These are phyloP conservation scores for Lecanoromycetidae sp. DNA, from an alignment of 2,329 filamentous ascomycete species.

Conservation along the genomic window DNA sequence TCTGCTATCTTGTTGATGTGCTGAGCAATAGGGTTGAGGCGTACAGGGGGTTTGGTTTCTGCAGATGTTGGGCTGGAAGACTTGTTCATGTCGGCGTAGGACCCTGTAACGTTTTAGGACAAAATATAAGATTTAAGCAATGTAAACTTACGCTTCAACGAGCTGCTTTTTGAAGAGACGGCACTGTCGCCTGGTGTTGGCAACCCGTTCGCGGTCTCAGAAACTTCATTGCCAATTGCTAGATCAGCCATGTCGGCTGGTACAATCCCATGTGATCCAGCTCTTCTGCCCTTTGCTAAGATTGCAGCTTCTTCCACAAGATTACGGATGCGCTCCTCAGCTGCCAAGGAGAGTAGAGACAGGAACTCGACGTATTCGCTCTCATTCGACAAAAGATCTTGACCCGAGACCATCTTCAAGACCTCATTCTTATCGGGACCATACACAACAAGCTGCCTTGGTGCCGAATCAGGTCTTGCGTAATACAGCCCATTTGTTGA, in stretches of 20 bases:
- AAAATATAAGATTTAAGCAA: not conserved
- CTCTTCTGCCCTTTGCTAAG: conserved; percentile 59
- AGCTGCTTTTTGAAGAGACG: conserved; percentile 42
- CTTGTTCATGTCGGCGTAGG: conserved; percentile 24
- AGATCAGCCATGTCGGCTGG: conserved; percentile 65
- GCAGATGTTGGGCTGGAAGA: conserved; percentile 21
- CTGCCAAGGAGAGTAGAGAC: conserved; percentile 67
- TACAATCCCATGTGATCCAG: conserved; percentile 66
- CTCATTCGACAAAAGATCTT: conserved; percentile 59
- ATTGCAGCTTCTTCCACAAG: conserved; percentile 66
- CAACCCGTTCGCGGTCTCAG: conserved; percentile 19
- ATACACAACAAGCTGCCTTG: conserved; percentile 29
- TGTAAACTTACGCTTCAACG: conserved; percentile 47
- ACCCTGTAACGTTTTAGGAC: conserved; percentile 14
- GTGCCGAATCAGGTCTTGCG: conserved; percentile 20
- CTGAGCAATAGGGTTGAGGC: conserved; percentile 33
- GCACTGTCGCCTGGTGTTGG: conserved; percentile 24
- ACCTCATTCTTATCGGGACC: conserved; percentile 22
- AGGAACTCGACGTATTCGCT: conserved; percentile 70
- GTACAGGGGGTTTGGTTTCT: conserved; percentile 27
- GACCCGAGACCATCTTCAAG: conserved; percentile 50
- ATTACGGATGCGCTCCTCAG: conserved; percentile 64
- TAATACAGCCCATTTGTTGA: conserved; percentile 40
- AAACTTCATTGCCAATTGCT: conserved; percentile 38
- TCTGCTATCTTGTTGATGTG: conserved; percentile 51